A percentile compares a stretch with the other conserved stretches of the same genome.
These are phyloP conservation scores for Euclidium syriacum DNA, from an alignment of 345 rosid genomes.

Conservation along the genomic window DNA sequence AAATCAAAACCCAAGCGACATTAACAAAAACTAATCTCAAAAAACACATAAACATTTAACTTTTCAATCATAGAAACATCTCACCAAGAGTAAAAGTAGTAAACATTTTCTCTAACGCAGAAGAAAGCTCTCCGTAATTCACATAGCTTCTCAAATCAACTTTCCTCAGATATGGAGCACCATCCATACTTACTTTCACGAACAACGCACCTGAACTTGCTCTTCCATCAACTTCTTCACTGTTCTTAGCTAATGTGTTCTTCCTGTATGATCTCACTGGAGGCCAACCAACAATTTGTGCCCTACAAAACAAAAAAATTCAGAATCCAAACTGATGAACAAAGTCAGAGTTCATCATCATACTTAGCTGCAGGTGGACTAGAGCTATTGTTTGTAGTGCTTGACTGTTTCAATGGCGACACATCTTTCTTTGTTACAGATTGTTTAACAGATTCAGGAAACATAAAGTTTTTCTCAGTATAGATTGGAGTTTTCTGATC, in stretches of 20 bases:
- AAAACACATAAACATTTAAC: too few species aligned
- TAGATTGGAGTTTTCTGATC: slow-evolving; percentile 53
- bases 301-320: slow-evolving; percentile 25
- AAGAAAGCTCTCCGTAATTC: slow-evolving; percentile 63
- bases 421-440: slow-evolving; percentile 40
- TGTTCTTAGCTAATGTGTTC: slow-evolving; percentile 69
- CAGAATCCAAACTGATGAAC: neutral
- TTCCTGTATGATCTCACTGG: slow-evolving; percentile 38
- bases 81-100: slow-evolving; percentile 86
- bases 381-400: slow-evolving; percentile 37
- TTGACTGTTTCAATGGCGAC: slow-evolving; percentile 33
- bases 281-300: slow-evolving; percentile 39
- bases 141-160: slow-evolving; percentile 74
- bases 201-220: slow-evolving; percentile 65
- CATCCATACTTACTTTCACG: slow-evolving; percentile 95
- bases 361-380: slow-evolving; percentile 78
- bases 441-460: slow-evolving; percentile 40
- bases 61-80: slow-evolving; percentile 26
- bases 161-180: slow-evolving; percentile 94
- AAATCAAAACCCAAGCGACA: too few species aligned
- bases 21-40: too few species aligned
- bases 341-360: slow-evolving; percentile 22
- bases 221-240: slow-evolving; percentile 83
- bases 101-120: slow-evolving; percentile 92
- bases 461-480: slow-evolving; percentile 65